Conservation (phyloP, 163 green algal species). For the Scenedesmus sp. region DNA sequence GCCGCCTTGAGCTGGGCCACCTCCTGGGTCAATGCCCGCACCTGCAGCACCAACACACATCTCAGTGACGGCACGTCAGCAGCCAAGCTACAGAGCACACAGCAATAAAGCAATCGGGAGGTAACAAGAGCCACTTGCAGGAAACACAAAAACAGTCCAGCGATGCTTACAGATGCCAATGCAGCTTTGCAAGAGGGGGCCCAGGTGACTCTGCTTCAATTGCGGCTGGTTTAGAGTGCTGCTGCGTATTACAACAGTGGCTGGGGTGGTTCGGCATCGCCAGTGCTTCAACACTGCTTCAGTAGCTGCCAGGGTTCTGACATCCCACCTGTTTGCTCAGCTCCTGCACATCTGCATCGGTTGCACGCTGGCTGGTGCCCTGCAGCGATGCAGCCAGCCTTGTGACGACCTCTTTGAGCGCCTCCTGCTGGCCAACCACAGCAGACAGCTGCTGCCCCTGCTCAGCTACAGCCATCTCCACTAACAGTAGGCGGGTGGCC, state of each 20-base stretch:
- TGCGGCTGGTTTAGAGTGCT: too few species aligned
- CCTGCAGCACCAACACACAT: slow-evolving; percentile 6
- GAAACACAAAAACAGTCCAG: too few species aligned
- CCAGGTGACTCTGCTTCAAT: too few species aligned
- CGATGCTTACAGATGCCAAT: too few species aligned
- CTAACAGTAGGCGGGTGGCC: not conserved
- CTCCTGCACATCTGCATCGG: not conserved
- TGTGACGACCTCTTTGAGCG: slow-evolving; percentile 6
- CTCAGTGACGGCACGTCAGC: not conserved
- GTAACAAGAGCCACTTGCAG: too few species aligned
- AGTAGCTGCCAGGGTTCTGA: not conserved
- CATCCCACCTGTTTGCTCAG: not conserved
- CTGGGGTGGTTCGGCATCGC: too few species aligned
- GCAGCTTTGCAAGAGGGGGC: too few species aligned
- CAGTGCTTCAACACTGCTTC: not conserved
- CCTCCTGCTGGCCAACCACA: slow-evolving; percentile 25
- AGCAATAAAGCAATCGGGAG: too few species aligned
- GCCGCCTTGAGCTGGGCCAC: slow-evolving; percentile 1
- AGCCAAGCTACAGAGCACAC: not conserved
- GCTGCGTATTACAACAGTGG: too few species aligned
- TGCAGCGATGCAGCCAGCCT: slow-evolving; percentile 38
- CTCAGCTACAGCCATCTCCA: slow-evolving; percentile 4
- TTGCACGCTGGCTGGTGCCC: not conserved
- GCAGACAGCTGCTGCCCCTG: slow-evolving; percentile 28
- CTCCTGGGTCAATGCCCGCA: not conserved